Evolutionary conservation across 2,329 filamentous ascomycete species (phyloP).

Genomic region (Epicoccum nigrum): DNA sequence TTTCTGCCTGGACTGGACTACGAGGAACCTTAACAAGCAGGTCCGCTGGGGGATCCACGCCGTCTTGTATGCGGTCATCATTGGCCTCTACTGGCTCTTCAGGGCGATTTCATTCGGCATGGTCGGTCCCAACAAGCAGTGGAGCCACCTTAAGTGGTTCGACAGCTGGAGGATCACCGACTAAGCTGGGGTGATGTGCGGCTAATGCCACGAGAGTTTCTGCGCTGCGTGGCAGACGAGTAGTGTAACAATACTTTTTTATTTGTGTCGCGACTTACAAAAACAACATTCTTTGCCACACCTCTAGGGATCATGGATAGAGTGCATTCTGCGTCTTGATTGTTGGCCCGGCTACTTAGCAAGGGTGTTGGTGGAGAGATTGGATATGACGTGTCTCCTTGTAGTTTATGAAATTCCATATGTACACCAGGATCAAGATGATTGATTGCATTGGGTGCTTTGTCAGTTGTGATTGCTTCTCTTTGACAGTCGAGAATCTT

Average conservation of each 20-base stretch:
- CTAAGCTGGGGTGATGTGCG: slow-evolving; percentile 32
- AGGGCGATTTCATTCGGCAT: slow-evolving; percentile 96
- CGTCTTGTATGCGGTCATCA: slow-evolving; percentile 72
- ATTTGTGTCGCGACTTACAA: slow-evolving; percentile 13
- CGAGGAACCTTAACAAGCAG: slow-evolving; percentile 67
- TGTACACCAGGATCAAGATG: no score
- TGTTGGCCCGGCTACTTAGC: slow-evolving; percentile 9
- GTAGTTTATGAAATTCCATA: slow-evolving; percentile 3
- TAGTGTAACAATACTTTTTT: slow-evolving; percentile 17
- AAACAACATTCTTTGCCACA: slow-evolving; percentile 10
- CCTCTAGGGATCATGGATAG: slow-evolving; percentile 16
- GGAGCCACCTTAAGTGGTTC: slow-evolving; percentile 94
- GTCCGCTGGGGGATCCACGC: slow-evolving; percentile 74
- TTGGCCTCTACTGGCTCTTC: slow-evolving; percentile 88
- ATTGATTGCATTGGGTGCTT: no score
- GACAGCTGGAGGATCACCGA: slow-evolving; percentile 84
- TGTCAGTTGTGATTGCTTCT: no score
- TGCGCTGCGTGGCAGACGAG: slow-evolving; percentile 5
- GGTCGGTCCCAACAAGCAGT: slow-evolving; percentile 81
- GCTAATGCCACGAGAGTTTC: neutral
- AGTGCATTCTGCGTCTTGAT: slow-evolving; percentile 7
- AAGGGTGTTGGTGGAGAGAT: slow-evolving; percentile 10
- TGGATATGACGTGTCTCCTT: neutral
- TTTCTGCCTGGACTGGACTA: slow-evolving; percentile 86
- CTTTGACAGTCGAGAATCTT: no score